Conservation (phyloP, 2,329 filamentous ascomycete genomes). For the Coniella vitis region DNA sequence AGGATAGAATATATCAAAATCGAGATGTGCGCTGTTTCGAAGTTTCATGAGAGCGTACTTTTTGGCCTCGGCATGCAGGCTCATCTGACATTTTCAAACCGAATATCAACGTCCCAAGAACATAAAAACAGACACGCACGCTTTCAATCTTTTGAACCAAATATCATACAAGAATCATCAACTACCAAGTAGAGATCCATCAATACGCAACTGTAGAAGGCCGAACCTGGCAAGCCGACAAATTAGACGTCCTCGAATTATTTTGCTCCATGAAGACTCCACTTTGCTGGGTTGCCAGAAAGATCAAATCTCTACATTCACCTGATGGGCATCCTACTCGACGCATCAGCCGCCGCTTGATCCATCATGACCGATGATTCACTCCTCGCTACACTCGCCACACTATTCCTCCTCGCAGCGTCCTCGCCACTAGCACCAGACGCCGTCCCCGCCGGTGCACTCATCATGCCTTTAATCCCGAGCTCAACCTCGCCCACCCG, state of each 20-base stretch:
- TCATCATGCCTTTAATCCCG: constrained; percentile 47
- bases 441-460: constrained; percentile 14
- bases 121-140: neutral
- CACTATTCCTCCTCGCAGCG: constrained; percentile 33
- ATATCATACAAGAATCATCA: constrained; percentile 6
- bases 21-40: no score
- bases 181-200: no score
- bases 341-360: constrained; percentile 24
- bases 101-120: no score
- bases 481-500: constrained; percentile 74
- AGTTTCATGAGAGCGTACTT: no score
- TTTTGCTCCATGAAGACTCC: neutral
- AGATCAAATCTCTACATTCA: neutral
- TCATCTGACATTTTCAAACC: no score
- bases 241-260: neutral
- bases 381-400: constrained; percentile 25
- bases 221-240: no score
- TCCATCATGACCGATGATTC: constrained; percentile 16
- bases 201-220: no score
- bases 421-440: constrained; percentile 11
- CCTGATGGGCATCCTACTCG: constrained; percentile 7
- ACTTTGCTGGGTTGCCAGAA: no score
- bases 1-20: no score
- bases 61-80: no score
- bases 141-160: constrained; percentile 16